Conservation (phyloP, 352 stramenopile species). For the Phytophthora agathidicida region DNA sequence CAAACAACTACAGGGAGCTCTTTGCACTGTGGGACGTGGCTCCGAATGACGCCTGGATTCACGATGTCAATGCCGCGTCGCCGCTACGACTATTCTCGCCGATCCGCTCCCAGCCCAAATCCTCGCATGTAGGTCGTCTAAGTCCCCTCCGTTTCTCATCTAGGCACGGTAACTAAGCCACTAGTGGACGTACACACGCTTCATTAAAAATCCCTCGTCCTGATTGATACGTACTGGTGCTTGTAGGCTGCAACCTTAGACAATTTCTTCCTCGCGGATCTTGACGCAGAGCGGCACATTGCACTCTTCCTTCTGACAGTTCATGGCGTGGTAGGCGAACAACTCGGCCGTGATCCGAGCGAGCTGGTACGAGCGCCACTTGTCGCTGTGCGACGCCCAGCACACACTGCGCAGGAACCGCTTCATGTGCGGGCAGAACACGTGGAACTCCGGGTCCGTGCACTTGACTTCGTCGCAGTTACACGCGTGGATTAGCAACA, state of each 20-base stretch:
- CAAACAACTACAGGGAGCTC: conserved; percentile 26
- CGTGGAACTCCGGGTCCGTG: conserved; percentile 37
- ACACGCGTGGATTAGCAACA: conserved; percentile 63
- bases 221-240: conserved; percentile 22
- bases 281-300: conserved; percentile 52
- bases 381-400: conserved; percentile 67
- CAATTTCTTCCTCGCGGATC: conserved; percentile 53
- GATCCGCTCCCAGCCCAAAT: conserved; percentile 8
- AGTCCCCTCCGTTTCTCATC: conserved; percentile 5
- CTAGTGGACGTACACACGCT: not conserved
- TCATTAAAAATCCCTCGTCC: conserved; percentile 10
- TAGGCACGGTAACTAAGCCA: conserved; percentile 1
- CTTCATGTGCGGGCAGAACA: conserved; percentile 69
- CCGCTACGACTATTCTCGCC: conserved; percentile 12
- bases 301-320: conserved; percentile 41
- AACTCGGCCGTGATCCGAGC: conserved; percentile 54
- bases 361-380: conserved; percentile 55
- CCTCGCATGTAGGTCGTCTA: not conserved
- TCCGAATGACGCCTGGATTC: conserved; percentile 14
- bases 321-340: conserved; percentile 60
- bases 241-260: conserved; percentile 24
- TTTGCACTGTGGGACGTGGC: conserved; percentile 19
- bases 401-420: conserved; percentile 68
- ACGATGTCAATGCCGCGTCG: conserved; percentile 26
- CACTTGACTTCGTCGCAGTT: conserved; percentile 58